Base-by-base conservation (phyloP, 208 protist species). In the Acanthamoeba healyi region DNA sequence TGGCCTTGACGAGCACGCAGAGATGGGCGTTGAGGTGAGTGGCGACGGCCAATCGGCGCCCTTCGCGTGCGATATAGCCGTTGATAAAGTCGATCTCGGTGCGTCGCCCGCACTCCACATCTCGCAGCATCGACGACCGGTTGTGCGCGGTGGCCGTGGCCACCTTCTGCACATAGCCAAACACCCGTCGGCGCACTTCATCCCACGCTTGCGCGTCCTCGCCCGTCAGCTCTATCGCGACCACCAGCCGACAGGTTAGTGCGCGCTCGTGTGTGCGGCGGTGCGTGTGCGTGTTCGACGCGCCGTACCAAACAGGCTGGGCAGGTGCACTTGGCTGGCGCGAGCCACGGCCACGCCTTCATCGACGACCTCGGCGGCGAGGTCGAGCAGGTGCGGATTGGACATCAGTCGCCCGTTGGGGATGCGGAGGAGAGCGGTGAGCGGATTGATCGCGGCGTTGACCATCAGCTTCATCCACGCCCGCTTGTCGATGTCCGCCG, bases 31-130 rank as follows among this genome's bases (percentile, higher is more conserved):
- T 79, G 9, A 79, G 34, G 26, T 12, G 70, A 9, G 70, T 32
- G 38, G 38, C 70, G 14, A 79, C 70, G 38, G 29, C 70, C 10
- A 79, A 5, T 38, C 38, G 70, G 4, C 38, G 70, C 32, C 70
- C 70, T 32, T 79, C 36, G 36, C 38, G 36, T 4, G 70, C 70
- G 26, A 79, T 79, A 32, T 79, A 42, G 70, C 70, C 70, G 38
- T 36, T 46, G n/a, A 79, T 79, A 32, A 79, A 79, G 26, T 79
- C 70, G 38, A 79, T 79, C 36, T 79, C 70, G 24, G 70, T 79
- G 4, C 12, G 70, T 7, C 70, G 70, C 10, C 70, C 70, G 14
- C 70, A 32, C 38, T 79, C 70, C 5, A 79, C 38, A 44, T 79
- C 70, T 5, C 70, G 70, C 70, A 79, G 36, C 70, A 79, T 79